Evolutionary conservation across 78 protist species (phyloP).

Genomic region (Polysphondylium violaceum): DNA sequence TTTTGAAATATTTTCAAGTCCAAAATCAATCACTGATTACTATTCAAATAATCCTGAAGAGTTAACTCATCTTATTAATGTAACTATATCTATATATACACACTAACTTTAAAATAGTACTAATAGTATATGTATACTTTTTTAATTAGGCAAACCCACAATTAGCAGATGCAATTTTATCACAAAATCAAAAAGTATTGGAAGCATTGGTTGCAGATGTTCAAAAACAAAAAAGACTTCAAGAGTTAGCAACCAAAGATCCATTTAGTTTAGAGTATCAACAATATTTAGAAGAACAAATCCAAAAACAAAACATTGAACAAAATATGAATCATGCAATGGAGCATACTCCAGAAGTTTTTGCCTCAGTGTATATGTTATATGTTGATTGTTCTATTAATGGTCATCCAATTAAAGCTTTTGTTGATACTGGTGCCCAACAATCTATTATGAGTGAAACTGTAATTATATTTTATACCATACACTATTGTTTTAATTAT

Average conservation of each 20-base stretch:
- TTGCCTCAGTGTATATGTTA: conserved; percentile 88
- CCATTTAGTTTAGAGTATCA: conserved; percentile 84
- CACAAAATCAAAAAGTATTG: conserved; percentile 17
- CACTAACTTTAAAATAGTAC: background rate
- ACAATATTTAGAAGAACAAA: conserved; percentile 48
- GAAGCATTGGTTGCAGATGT: background rate
- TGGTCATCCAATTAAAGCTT: conserved; percentile 77
- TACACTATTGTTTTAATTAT: background rate
- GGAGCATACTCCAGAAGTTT: conserved; percentile 91
- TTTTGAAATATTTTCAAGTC: background rate
- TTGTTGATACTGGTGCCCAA: conserved; percentile 93
- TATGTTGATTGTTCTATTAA: conserved; percentile 85
- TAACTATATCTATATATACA: background rate
- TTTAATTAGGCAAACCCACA: conserved; percentile 57
- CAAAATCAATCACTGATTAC: conserved; percentile 6
- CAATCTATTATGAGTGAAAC: conserved; percentile 80
- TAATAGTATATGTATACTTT: background rate
- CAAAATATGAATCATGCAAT: conserved; percentile 84
- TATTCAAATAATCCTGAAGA: conserved; percentile 41
- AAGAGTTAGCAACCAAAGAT: conserved; percentile 42
- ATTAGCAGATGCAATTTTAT: conserved; percentile 76
- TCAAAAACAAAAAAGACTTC: conserved; percentile 55
- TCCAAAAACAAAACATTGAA: conserved; percentile 77
- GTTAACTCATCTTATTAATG: conserved; percentile 13
- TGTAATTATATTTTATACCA: no score